These are phyloP conservation scores for Arthrobotrys conoides DNA, from an alignment of 2,329 filamentous ascomycete species.

Conservation along the genomic window DNA sequence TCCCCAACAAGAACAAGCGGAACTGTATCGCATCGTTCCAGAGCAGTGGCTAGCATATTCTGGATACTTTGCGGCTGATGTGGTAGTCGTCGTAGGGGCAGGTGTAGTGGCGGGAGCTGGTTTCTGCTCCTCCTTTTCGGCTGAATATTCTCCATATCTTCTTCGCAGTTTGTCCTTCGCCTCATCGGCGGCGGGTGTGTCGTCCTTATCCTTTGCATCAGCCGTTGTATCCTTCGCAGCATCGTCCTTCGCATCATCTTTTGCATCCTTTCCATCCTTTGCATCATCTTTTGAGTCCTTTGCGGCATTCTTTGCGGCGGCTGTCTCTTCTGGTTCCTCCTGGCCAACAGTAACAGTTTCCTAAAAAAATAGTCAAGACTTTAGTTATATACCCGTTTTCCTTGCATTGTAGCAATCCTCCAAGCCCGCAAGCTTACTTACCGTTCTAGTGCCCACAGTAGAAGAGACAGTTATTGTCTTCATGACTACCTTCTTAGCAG, in stretches of 20 bases:
- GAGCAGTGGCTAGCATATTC: slow-evolving; percentile 26
- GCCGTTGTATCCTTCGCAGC: too few species aligned
- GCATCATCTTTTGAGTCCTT: not conserved
- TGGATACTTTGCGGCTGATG: slow-evolving; percentile 21
- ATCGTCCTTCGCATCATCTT: not conserved
- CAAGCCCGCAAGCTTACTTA: not conserved
- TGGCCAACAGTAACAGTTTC: not conserved
- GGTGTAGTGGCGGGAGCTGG: slow-evolving; percentile 14
- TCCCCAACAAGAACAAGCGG: slow-evolving; percentile 53
- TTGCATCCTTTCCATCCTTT: not conserved
- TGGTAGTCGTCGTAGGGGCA: slow-evolving; percentile 1
- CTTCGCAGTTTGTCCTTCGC: slow-evolving; percentile 9
- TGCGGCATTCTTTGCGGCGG: slow-evolving; percentile 3
- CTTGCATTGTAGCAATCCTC: too few species aligned
- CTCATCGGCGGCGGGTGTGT: not conserved
- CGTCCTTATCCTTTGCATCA: not conserved
- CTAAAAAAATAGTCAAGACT: not conserved
- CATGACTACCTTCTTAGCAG: slow-evolving; percentile 17
- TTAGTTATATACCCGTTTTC: not conserved
- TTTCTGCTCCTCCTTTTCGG: not conserved
- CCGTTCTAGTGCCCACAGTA: slow-evolving; percentile 18
- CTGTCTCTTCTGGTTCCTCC: slow-evolving; percentile 13
- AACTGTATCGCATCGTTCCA: slow-evolving; percentile 34
- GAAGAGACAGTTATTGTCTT: not conserved
- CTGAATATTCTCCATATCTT: slow-evolving; percentile 5